Evolutionary conservation across 2,329 filamentous ascomycete genomes (phyloP), one percentile per base, ranked within the genome.

Genomic region (Clonostachys chloroleuca): DNA sequence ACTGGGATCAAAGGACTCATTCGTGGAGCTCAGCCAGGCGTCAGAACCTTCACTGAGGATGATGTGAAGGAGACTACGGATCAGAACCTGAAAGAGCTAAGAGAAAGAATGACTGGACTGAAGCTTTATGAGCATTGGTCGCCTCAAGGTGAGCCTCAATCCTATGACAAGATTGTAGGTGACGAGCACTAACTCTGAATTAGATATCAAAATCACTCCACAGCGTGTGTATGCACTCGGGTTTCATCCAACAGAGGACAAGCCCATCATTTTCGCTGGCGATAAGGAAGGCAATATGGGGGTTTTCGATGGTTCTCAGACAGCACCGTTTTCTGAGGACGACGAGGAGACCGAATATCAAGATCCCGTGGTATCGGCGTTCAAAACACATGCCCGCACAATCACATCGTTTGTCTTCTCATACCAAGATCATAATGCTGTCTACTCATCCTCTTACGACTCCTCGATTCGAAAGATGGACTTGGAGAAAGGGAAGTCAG

Each of bases 221-320:
- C 90, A 96, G 55, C 74, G 92, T 46, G 80, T 95, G 13, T 99
- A 97, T 60, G 79, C 88, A 1, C 82, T 97, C 57, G 84, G 86
- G 0, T 92, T 99, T 56, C 94, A 99, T 58, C 94, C 94, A 0
- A 92, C 84, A 0, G 75, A 84, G 49, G 83, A 92, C 4, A 97
- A 97, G 58, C 84, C 92, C 0, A 74, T 99, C 4, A 78, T 97
- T 2, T 95, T 99, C 61, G 92, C 92, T 0, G 92, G 92, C 12
- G 94, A 99, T 59, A 99, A 99, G 63, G 79, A 95, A 54, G 92
- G 94, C 2, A 88, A 90, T 20, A 75, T 97, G 49, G 94, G 94
- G 1, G 81, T 99, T 1, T 92, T 96, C 47, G 92, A 99, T 60
- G 91, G 86, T 2, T 92, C 88, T 0, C 90, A 95, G 54, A 78